Conservation (phyloP, 306 rosid species). For the Abrus pulchellus region DNA sequence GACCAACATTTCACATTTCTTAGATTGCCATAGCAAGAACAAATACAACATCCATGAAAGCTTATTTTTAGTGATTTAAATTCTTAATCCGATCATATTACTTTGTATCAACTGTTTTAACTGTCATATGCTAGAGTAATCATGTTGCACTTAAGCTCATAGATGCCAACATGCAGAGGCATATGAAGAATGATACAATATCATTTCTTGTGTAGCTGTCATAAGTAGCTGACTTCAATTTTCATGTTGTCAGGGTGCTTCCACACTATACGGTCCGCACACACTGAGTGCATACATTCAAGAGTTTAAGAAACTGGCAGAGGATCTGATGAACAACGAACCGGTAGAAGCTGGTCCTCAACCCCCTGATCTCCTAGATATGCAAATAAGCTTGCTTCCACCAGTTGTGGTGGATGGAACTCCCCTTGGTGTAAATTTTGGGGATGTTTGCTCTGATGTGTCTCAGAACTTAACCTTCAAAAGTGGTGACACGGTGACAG, state of each 20-base stretch:
- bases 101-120: neutral
- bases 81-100: slow-evolving; percentile 10
- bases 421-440: slow-evolving; percentile 73
- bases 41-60: neutral
- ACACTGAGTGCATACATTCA: slow-evolving; percentile 87
- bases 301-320: slow-evolving; percentile 89
- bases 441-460: slow-evolving; percentile 74
- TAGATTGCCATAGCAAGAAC: neutral
- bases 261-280: slow-evolving; percentile 92
- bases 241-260: slow-evolving; percentile 76
- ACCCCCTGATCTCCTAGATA: slow-evolving; percentile 81
- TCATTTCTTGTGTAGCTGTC: neutral
- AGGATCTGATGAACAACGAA: slow-evolving; percentile 55
- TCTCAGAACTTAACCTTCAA: slow-evolving; percentile 75
- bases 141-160: slow-evolving; percentile 9
- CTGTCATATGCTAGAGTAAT: neutral
- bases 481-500: slow-evolving; percentile 69
- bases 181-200: neutral
- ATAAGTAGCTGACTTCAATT: neutral
- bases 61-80: slow-evolving; percentile 23
- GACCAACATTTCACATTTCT: slow-evolving; percentile 11
- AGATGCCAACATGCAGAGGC: neutral
- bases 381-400: slow-evolving; percentile 81
- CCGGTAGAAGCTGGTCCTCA: slow-evolving; percentile 72
- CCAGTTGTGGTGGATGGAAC: slow-evolving; percentile 81